Evolutionary conservation across 441 rosid species (phyloP), one percentile per base, ranked within the genome.

Genomic region (Adansonia madagascariensis): DNA sequence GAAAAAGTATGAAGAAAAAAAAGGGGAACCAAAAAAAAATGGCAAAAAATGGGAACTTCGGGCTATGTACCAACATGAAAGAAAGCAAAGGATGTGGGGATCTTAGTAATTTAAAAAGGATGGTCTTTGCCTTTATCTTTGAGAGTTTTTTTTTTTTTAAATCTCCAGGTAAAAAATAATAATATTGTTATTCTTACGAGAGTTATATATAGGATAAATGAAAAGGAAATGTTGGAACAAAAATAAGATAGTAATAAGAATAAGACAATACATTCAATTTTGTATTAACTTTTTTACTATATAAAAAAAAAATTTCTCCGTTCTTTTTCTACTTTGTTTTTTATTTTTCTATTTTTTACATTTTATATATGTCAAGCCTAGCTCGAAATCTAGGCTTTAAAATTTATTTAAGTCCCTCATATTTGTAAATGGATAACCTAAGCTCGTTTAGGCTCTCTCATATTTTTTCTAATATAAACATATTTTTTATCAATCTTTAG

Each of bases 31-130:
- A 18, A 74, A 68, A 71, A 39, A 43, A 8, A 24, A 1, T 68
- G 73, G 57, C 0, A 52, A 59, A 31, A 70, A 76, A 77, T 10
- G 71, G 62, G 80, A 9, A 65, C 55, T 82, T 69, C 50, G 49
- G 77, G 77, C 82, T 82, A 71, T 88, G 84, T 71, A 53, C 22
- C 10, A 87, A 86, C 64, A 85, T 77, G 86, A 79, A 87, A 87
- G 82, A 74, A 78, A 84, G 80, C 85, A 87, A 77, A 5, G 64
- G 87, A 86, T 78, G 76, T 71, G 92, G 88, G 41, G 24, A 56
- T 12, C n/a, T 2, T 35, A 47, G 35, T 14, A 44, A 62, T 61
- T 61, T 1, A 59, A 60, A 60, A 15, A 15, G 69, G 18, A 47
- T 24, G 24, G 57, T 20, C 27, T 73, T 14, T 18, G 24, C 57